A percentile compares a stretch with the other conserved stretches of the same genome.
These are phyloP conservation scores for Naganishia randhawae DNA, from an alignment of 768 basidiomycete species.

Conservation along the genomic window DNA sequence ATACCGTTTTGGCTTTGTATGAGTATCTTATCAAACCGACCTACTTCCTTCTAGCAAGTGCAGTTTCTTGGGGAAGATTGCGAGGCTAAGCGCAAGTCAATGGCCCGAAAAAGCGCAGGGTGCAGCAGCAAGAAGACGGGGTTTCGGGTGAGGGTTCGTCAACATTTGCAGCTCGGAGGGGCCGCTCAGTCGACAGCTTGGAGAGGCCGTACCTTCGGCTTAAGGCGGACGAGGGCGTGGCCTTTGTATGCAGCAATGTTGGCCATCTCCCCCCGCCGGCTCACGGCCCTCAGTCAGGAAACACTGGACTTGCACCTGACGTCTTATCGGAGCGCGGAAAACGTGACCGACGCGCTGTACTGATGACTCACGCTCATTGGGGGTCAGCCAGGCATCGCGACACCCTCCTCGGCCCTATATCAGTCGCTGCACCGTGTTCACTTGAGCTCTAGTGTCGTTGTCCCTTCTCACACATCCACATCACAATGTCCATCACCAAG, in stretches of 20 bases:
- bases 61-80: neutral
- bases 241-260: too few species aligned
- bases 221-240: too few species aligned
- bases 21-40: neutral
- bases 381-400: neutral
- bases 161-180: neutral
- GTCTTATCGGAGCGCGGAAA: neutral
- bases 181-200: neutral
- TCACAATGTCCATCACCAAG: constrained; percentile 82
- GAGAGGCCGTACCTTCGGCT: too few species aligned
- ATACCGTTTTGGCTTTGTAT: neutral
- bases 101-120: neutral
- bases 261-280: too few species aligned
- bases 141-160: neutral
- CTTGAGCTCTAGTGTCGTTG: neutral
- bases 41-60: constrained; percentile 14
- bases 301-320: neutral
- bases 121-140: neutral
- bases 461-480: neutral
- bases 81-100: constrained; percentile 3
- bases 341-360: neutral
- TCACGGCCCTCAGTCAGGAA: neutral
- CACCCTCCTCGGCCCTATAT: neutral
- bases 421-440: neutral
- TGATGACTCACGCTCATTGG: neutral